Base-by-base conservation (phyloP, 2,329 filamentous ascomycete genomes). In the Phaeosphaeria sp. region DNA sequence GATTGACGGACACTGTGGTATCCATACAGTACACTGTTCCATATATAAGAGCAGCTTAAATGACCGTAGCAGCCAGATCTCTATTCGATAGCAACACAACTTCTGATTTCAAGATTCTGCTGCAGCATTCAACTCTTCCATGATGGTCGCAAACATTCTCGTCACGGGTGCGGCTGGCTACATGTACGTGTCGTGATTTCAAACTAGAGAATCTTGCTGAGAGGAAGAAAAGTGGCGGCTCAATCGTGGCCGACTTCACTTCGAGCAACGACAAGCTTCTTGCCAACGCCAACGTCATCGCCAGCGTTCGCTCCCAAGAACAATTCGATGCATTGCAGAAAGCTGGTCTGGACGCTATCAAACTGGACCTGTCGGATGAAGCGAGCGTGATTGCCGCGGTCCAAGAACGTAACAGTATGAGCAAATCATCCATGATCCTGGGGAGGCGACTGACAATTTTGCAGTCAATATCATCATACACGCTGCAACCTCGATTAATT, bases 91-190 rank as follows among this genome's bases (percentile, higher is more conserved):
- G 13, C 13, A 36, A 13, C 7, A 36, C 5, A 30, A 7, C 30
- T 13, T 36, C 13, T 11, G 13, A 30, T 13, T 3, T 36, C 30
- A 36, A 36, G 3, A 6, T 15, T 36, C 30, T 11, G 7, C 9
- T 36, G 3, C 30, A 6, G 13, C 30, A 13, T 13, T 36, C 13
- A 36, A 36, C 3, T 21, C 2, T 15, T 21, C 27, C 3, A 46
- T 13, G 2, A 50, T 55, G 47, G 18, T 20, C 23, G 7, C 20
- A n/a, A 50, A 55, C 15, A 23, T 55, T 25, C 25, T 51, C 23
- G 20, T 55, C 2, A 55, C 53, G 2, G 53, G 53, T 4, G 53
- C 53, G 13, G 53, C 46, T 2, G 53, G 53, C 10, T 55, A 50
- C 53, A 55, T 55, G 53, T 10, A 42, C 44, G 44, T 11, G 15